A percentile compares a stretch with the other conserved stretches of the same genome.
These are phyloP conservation scores for Spergularia azorica DNA, from an alignment of 179 eudicot species.

Conservation along the genomic window DNA sequence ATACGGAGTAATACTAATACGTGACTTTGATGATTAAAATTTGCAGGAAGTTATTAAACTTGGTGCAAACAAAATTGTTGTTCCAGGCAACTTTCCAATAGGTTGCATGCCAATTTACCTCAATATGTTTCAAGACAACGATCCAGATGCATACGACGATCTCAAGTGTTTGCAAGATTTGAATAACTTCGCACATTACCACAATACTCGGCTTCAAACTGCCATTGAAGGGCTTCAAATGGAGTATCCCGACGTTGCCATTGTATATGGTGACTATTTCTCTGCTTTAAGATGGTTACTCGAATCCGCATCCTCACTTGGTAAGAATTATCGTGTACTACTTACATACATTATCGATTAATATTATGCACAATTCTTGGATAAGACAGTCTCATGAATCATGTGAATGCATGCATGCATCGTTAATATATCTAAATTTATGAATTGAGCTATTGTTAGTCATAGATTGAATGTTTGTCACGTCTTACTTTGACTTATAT, in stretches of 20 bases:
- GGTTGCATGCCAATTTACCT: constrained; percentile 16
- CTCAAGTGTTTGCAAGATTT: not conserved
- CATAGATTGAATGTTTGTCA: not conserved
- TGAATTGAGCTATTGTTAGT: too few relatives aligned
- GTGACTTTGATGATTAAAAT: not conserved
- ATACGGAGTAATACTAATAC: not conserved
- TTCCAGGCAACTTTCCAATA: constrained; percentile 21
- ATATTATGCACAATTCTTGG: not conserved
- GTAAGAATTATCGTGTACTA: too few relatives aligned
- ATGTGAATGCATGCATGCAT: too few relatives aligned
- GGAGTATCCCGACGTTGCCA: not conserved
- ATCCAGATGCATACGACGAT: constrained; percentile 7
- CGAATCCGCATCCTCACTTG: constrained; percentile 1
- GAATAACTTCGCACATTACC: not conserved
- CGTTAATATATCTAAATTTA: too few relatives aligned
- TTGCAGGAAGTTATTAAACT: not conserved
- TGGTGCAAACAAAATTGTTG: constrained; percentile 10
- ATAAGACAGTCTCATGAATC: too few relatives aligned
- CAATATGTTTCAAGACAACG: not conserved
- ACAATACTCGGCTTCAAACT: not conserved
- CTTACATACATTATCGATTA: not conserved
- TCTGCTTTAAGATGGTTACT: constrained; percentile 15
- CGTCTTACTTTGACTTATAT: not conserved
- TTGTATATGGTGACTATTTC: constrained; percentile 24
- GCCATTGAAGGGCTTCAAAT: not conserved